Percentiles rank a stretch among this genome's conserved stretches.
These are phyloP conservation scores for Graphiopsis chlorocephala DNA, from an alignment of 2,329 filamentous ascomycete genomes.

Conservation along the genomic window DNA sequence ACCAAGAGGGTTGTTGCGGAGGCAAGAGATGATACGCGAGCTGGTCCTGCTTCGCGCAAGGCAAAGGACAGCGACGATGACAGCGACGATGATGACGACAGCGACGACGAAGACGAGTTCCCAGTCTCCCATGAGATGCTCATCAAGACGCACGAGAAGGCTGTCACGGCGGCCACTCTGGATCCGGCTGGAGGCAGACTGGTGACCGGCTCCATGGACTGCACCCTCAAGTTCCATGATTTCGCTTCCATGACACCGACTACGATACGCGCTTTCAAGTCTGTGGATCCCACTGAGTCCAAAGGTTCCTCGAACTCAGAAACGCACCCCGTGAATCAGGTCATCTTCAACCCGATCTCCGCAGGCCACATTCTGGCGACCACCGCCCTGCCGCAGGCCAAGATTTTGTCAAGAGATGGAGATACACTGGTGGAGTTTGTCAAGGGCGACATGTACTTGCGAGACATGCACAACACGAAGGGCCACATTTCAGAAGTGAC, in stretches of 20 bases:
- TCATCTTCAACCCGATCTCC: constrained; percentile 80
- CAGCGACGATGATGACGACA: constrained; percentile 58
- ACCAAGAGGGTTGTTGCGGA: constrained; percentile 57
- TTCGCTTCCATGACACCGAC: constrained; percentile 94
- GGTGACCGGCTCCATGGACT: constrained; percentile 88
- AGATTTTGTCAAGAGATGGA: constrained; percentile 85
- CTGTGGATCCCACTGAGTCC: constrained; percentile 77
- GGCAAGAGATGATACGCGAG: constrained; percentile 16
- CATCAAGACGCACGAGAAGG: constrained; percentile 85
- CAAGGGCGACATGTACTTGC: constrained; percentile 97
- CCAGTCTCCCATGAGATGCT: constrained; percentile 91
- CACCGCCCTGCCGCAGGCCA: constrained; percentile 84
- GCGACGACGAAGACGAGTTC: constrained; percentile 79
- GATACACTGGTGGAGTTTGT: constrained; percentile 82
- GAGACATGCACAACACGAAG: constrained; percentile 97
- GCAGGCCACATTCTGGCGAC: constrained; percentile 81
- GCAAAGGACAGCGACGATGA: constrained; percentile 40
- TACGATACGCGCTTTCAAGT: constrained; percentile 90
- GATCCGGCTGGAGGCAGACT: constrained; percentile 83
- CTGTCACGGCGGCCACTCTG: constrained; percentile 78
- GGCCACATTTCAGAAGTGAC: constrained; percentile 92
- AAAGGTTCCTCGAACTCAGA: constrained; percentile 73
- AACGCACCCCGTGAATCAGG: constrained; percentile 82
- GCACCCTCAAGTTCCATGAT: constrained; percentile 87
- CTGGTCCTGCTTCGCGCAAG: constrained; percentile 14